Conservation (phyloP, 305 asterid genomes). For the Fraxinus velutina region DNA sequence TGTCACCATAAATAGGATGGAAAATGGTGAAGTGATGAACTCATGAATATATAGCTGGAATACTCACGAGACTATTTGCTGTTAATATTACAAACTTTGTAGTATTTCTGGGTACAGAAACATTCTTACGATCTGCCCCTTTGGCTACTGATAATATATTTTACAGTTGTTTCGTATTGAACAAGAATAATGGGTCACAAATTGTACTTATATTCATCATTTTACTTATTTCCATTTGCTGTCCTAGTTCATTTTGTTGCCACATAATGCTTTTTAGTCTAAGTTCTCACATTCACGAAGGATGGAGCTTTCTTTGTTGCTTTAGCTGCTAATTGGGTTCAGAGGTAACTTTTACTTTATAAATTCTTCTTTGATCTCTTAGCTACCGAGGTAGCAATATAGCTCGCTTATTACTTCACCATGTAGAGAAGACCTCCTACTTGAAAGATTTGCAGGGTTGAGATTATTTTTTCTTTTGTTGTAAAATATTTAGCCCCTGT, state of each 20-base stretch:
- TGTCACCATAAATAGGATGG: neutral
- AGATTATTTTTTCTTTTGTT: neutral
- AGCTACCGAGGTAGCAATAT: neutral
- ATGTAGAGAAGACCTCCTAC: neutral
- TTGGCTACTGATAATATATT: neutral
- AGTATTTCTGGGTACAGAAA: neutral
- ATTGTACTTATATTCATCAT: constrained; percentile 21
- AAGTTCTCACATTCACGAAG: neutral
- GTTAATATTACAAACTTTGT: neutral
- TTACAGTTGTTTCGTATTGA: neutral
- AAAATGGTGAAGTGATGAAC: neutral
- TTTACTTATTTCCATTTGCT: neutral
- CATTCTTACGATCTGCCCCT: neutral
- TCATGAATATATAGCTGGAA: neutral
- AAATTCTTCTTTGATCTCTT: neutral
- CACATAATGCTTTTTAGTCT: neutral
- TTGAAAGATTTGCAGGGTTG: neutral
- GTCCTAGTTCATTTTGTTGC: neutral
- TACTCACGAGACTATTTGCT: neutral
- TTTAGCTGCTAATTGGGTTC: neutral
- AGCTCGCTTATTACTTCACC: neutral
- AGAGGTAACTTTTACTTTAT: neutral
- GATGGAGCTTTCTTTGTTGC: neutral
- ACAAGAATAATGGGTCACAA: neutral
- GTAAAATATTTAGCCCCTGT: neutral